Conservation (phyloP, 75 land plant genomes). For the Isoetes taiwanensis region DNA sequence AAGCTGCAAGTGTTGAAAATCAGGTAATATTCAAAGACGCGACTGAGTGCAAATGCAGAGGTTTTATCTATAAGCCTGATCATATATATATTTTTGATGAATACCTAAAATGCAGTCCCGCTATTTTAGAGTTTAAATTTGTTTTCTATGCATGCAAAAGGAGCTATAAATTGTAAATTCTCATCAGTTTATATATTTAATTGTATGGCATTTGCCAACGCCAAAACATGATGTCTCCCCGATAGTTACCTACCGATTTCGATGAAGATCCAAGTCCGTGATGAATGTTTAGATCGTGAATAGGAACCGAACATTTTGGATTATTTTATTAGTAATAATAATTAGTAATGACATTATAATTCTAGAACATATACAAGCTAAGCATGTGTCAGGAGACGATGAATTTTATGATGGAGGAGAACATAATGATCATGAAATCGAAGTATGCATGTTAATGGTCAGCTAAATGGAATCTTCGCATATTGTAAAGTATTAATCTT, state of each 20-base stretch:
- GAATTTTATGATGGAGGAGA: constrained; percentile 91
- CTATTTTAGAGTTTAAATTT: too few relatives aligned
- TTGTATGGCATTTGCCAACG: too few relatives aligned
- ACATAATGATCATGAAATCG: constrained; percentile 76
- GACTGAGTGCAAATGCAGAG: constrained; percentile 99
- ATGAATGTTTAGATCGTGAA: constrained; percentile 89
- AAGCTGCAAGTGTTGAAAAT: constrained; percentile 74
- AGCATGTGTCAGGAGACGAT: constrained; percentile 85
- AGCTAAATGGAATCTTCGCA: too few relatives aligned
- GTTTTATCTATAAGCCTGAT: constrained; percentile 15
- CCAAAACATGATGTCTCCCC: constrained; percentile 89
- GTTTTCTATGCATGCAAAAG: background rate
- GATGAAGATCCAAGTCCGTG: constrained; percentile 82
- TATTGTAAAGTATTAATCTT: too few relatives aligned
- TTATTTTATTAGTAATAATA: background rate
- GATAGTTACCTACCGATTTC: constrained; percentile 93
- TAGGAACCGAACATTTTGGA: background rate
- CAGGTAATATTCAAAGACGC: constrained; percentile 76
- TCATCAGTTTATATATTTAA: constrained; percentile 13
- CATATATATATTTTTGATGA: background rate
- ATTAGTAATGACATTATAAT: background rate
- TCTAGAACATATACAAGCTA: constrained; percentile 82
- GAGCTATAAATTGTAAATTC: background rate
- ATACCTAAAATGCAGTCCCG: too few relatives aligned
- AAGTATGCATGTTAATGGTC: too few relatives aligned